Evolutionary conservation across 371 early-diverging fungal species (phyloP), one percentile per base, ranked within the genome.

Genomic region (Basidiobolus meristosporus): DNA sequence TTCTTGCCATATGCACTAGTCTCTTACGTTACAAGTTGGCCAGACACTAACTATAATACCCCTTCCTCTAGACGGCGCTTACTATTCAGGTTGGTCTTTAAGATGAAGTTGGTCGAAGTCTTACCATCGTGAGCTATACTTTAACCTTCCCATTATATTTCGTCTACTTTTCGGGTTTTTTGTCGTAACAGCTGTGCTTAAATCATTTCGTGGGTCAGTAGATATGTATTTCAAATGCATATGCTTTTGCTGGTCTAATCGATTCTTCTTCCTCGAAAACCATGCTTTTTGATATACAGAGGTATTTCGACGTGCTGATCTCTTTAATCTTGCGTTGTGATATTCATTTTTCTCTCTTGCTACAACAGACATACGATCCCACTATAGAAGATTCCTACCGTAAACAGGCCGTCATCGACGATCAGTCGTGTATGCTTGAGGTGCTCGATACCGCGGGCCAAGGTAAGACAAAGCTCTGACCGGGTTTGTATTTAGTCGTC

Each of bases 361-460:
- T 28, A 26, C 12, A 35, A 32, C 56, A 85, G 77, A 85, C 84
- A 41, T 93, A 90, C 53, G 90, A 90, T 68, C 95, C 93, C 22
- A 93, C 93, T 19, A 93, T 90, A 47, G 93, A 93, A 63, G 95
- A 90, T 54, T 89, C 88, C 16, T 90, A 90, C 54, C 69, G 85
- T 37, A 87, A 87, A 56, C 91, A 90, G 56, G 88, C 87, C n/a
- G 88, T 88, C 12, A 86, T 93, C 52, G 91, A 93, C 60, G 89
- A 88, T 40, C 77, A 81, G 45, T 73, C 87, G 3, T 91, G 90
- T 52, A 80, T 90, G 19, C 63, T 93, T 29, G 95, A 93, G 56
- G 85, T 93, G 20, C 65, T 93, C n/a, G 95, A 90, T n/a, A n/a
- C n/a, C n/a, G n/a, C n/a, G n/a, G n/a, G n/a, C n/a, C n/a, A n/a